A percentile compares a stretch with the other conserved stretches of the same genome.
Evolutionary conservation across 1,284 basidiomycete genomes (phyloP).

Genomic region (Acaromyces ingoldii): DNA sequence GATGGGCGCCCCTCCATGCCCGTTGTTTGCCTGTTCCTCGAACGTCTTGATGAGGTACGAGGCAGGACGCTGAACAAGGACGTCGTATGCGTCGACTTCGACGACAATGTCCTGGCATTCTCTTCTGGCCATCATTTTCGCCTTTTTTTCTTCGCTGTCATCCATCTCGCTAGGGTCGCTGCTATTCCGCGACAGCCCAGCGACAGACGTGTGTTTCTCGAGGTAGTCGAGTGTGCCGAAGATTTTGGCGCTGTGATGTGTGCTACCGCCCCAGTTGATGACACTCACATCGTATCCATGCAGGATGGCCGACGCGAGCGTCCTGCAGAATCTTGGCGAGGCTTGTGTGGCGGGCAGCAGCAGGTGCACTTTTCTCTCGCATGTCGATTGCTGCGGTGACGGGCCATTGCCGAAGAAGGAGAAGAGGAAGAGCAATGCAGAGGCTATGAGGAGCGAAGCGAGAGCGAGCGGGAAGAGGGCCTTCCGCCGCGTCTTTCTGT

Average conservation of each 20-base stretch:
- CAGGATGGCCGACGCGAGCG: neutral
- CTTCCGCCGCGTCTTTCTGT: too few species aligned
- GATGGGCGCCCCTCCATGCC: too few species aligned
- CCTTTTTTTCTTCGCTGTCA: neutral
- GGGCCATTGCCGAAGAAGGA: too few species aligned
- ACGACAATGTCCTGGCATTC: neutral
- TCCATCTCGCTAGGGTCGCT: neutral
- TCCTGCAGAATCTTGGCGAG: neutral
- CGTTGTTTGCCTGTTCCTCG: too few species aligned
- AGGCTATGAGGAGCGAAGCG: too few species aligned
- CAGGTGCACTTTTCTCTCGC: neutral
- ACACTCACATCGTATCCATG: neutral
- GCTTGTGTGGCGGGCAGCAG: neutral
- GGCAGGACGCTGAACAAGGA: too few species aligned
- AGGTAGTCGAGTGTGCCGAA: neutral
- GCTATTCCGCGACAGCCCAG: neutral
- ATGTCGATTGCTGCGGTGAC: too few species aligned
- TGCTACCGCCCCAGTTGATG: neutral
- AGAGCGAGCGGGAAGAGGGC: too few species aligned
- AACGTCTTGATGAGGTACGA: too few species aligned
- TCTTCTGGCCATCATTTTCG: too few species aligned
- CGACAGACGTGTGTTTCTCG: neutral
- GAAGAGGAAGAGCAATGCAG: too few species aligned
- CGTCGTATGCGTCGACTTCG: too few species aligned
- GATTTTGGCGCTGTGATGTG: neutral